These are phyloP conservation scores for Stromatinia cepivora DNA, from an alignment of 2,329 filamentous ascomycete genomes.

Conservation along the genomic window DNA sequence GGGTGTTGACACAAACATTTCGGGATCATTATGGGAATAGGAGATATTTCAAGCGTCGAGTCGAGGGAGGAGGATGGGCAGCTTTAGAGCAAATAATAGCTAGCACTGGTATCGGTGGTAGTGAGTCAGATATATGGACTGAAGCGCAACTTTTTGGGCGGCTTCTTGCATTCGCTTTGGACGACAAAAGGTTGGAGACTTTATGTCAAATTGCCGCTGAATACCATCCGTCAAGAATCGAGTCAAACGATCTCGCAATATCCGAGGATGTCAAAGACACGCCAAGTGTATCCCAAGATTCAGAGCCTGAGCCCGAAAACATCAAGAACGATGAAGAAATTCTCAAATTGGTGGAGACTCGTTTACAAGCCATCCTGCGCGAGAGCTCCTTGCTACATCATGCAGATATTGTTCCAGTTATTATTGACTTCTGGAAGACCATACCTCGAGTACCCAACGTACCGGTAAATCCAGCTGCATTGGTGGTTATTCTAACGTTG, in stretches of 20 bases:
- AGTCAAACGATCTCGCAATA: conserved; percentile 10
- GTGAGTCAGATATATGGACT: conserved; percentile 67
- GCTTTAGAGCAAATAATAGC: conserved; percentile 71
- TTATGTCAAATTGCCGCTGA: conserved; percentile 57
- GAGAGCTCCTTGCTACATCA: conserved; percentile 57
- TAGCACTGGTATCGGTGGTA: conserved; percentile 63
- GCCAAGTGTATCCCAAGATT: neutral
- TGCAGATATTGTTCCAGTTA: conserved; percentile 61
- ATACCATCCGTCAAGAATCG: conserved; percentile 37
- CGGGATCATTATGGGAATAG: conserved; percentile 81
- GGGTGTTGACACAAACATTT: conserved; percentile 65
- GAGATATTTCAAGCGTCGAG: conserved; percentile 77
- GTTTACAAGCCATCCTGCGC: conserved; percentile 52
- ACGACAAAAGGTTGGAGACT: conserved; percentile 71
- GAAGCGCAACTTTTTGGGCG: conserved; percentile 77
- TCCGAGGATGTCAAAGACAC: conserved; percentile 3
- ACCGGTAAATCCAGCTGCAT: conserved; percentile 54
- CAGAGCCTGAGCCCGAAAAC: conserved; percentile 8
- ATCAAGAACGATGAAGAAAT: conserved; percentile 32
- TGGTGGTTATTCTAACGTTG: conserved; percentile 57
- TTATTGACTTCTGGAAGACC: conserved; percentile 64
- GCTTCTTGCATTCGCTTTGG: conserved; percentile 76
- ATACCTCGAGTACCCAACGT: conserved; percentile 52
- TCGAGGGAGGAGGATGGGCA: conserved; percentile 77
- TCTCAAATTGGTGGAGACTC: conserved; percentile 38